Base-by-base conservation (phyloP, 306 rosid species). In the Castanea mollissima region DNA sequence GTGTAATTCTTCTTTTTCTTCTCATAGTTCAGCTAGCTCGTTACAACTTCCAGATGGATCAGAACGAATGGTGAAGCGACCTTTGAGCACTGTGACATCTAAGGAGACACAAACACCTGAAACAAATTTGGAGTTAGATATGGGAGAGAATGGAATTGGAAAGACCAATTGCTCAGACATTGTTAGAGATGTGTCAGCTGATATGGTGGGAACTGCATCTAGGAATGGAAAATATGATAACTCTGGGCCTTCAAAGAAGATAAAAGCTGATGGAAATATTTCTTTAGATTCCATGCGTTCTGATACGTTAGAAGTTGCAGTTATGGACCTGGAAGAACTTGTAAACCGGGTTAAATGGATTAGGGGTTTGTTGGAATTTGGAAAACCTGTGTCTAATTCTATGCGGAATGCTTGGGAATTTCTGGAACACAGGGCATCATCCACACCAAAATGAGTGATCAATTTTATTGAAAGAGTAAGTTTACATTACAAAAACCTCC, bases 291-390 rank as follows among this genome's bases (percentile, higher is more conserved):
- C 90, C 59, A 80, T 27, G 85, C 77, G 70, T 60, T 81, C 88
- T 57, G 88, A 85, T 77, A 76, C 90, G 3, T 55, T 84, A 68
- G 99, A 89, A 69, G 90, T 84, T 68, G 84, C 93, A 63, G 44
- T 94, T 69, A 54, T 90, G 85, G 95, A 94, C 69, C 80, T 94
- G 88, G 99, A 92, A 88, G 97, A 91, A 65, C 94, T 94, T 81
- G 78, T 91, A 54, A 85, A 78, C 81, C 80, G 82, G 74, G 69
- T 92, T 41, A 94, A 92, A 81, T 90, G 95, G 97, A 85, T 87
- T 75, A 92, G 84, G 86, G 55, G 78, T 72, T 10, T 86, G 69
- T 72, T 91, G 81, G 88, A 84, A 29, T 68, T 72, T 68, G 91
- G 87, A 73, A 81, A 55, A 74, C 87, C 92, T 76, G 29, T 73